A percentile compares a stretch with the other conserved stretches of the same genome.
Evolutionary conservation across 2,329 filamentous ascomycete genomes (phyloP).

Genomic region (Aspergillus pseudotamarii): DNA sequence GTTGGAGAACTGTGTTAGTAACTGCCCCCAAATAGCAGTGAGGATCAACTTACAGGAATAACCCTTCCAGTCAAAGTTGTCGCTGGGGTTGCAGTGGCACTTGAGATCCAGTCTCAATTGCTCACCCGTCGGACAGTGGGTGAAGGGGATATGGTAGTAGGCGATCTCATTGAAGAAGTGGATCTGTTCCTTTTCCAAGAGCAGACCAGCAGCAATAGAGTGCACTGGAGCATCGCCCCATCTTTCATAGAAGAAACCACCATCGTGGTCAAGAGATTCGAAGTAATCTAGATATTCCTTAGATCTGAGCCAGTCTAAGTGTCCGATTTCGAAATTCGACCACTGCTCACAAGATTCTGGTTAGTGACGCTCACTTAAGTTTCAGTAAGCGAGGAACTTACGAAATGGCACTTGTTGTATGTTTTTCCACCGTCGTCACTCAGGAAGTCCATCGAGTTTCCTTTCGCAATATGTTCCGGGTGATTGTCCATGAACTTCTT

Average conservation of each 20-base stretch:
- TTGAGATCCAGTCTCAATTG: slow-evolving; percentile 79
- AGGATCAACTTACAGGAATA: slow-evolving; percentile 78
- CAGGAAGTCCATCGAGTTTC: slow-evolving; percentile 87
- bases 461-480: slow-evolving; percentile 81
- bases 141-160: slow-evolving; percentile 97
- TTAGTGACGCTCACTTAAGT: slow-evolving; percentile 13
- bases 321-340: slow-evolving; percentile 99
- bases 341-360: slow-evolving; percentile 60
- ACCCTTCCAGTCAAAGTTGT: slow-evolving; percentile 99
- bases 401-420: slow-evolving; percentile 98
- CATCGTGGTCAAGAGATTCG: slow-evolving; percentile 80
- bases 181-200: slow-evolving; percentile 89
- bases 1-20: not conserved
- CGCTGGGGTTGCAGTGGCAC: slow-evolving; percentile 91
- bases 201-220: slow-evolving; percentile 87
- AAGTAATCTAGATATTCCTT: slow-evolving; percentile 91
- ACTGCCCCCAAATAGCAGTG: not conserved
- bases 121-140: slow-evolving; percentile 92
- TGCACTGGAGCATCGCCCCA: slow-evolving; percentile 98
- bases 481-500: slow-evolving; percentile 92
- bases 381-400: slow-evolving; percentile 51
- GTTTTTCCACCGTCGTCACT: slow-evolving; percentile 88
- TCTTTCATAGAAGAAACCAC: slow-evolving; percentile 98
- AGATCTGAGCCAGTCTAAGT: slow-evolving; percentile 88
- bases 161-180: slow-evolving; percentile 99